A percentile compares a stretch with the other conserved stretches of the same genome.
Evolutionary conservation across 441 rosid species (phyloP).

Genomic region (Capsella rubella): DNA sequence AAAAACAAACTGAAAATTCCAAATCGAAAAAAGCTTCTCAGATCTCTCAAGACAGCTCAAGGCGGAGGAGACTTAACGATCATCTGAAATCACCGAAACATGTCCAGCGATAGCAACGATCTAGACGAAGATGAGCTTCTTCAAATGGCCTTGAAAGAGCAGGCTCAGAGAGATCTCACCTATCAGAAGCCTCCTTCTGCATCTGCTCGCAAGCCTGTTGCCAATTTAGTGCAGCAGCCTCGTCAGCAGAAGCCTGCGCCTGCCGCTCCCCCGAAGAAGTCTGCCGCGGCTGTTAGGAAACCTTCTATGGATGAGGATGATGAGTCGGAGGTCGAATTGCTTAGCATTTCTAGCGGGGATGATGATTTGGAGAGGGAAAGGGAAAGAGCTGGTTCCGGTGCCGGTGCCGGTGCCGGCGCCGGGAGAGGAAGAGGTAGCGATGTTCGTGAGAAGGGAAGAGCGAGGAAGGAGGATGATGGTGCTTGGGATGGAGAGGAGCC

Average conservation of each 20-base stretch:
- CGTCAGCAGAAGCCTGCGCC: slow-evolving; percentile 42
- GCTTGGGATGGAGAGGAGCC: slow-evolving; percentile 95
- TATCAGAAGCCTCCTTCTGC: slow-evolving; percentile 69
- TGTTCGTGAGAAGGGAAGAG: slow-evolving; percentile 58
- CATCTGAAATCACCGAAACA: slow-evolving; percentile 41
- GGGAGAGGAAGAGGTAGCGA: slow-evolving; percentile 56
- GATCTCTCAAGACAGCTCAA: slow-evolving; percentile 36
- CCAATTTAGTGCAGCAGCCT: slow-evolving; percentile 76
- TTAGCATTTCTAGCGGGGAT: slow-evolving; percentile 97
- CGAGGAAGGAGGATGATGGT: slow-evolving; percentile 65
- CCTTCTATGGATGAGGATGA: slow-evolving; percentile 74
- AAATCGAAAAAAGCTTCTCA: slow-evolving; percentile 18
- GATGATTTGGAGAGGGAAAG: slow-evolving; percentile 69
- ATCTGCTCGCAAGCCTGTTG: slow-evolving; percentile 73
- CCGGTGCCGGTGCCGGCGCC: slow-evolving; percentile 43
- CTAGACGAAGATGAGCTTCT: slow-evolving; percentile 92
- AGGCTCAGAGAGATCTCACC: slow-evolving; percentile 75
- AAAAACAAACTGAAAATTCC: slow-evolving; percentile 16
- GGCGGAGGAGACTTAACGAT: slow-evolving; percentile 19
- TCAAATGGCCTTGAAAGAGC: slow-evolving; percentile 96
- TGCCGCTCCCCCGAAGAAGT: slow-evolving; percentile 54
- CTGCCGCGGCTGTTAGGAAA: slow-evolving; percentile 44
- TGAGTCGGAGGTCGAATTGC: slow-evolving; percentile 97
- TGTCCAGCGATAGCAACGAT: slow-evolving; percentile 90
- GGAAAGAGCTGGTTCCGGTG: slow-evolving; percentile 42